These are phyloP conservation scores for Crithidia bombi DNA, from an alignment of 208 protist genomes.

Conservation along the genomic window DNA sequence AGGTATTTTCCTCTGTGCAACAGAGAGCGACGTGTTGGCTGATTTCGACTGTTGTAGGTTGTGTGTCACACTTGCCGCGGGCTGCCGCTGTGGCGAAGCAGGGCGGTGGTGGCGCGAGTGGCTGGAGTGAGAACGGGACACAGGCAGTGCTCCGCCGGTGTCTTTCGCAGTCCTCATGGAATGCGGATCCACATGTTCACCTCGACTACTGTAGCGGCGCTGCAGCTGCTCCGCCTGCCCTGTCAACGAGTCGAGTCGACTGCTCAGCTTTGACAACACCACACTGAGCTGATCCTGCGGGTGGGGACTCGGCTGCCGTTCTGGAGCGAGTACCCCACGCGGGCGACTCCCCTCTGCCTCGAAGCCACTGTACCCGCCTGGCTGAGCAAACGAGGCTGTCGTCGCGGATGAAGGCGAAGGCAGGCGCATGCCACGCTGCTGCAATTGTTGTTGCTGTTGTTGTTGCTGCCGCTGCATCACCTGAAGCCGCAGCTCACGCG, in stretches of 20 bases:
- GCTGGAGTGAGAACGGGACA: not conserved
- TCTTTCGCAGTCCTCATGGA: not conserved
- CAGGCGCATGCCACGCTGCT: not conserved
- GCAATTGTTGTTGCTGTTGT: constrained; percentile 18
- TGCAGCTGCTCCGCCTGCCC: constrained; percentile 12
- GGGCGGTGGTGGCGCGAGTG: not conserved
- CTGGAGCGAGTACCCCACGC: not conserved
- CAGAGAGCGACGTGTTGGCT: not conserved
- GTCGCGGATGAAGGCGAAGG: not conserved
- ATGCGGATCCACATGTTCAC: not conserved
- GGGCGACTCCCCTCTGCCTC: not conserved
- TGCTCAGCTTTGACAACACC: constrained; percentile 13
- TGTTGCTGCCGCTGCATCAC: constrained; percentile 25
- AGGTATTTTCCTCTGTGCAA: not conserved
- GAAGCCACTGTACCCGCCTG: not conserved
- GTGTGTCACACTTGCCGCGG: not conserved
- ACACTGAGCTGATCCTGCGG: constrained; percentile 11
- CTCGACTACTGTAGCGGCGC: constrained; percentile 6
- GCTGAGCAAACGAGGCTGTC: not conserved
- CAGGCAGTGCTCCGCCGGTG: not conserved
- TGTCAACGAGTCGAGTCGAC: constrained; percentile 10
- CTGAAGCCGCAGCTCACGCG: constrained; percentile 11
- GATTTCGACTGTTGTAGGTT: not conserved
- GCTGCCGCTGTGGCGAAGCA: not conserved
- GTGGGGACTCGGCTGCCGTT: not conserved